A percentile compares a stretch with the other conserved stretches of the same genome.
Conservation (phyloP, 1,284 basidiomycete species). For the Ganoderma sp. region DNA sequence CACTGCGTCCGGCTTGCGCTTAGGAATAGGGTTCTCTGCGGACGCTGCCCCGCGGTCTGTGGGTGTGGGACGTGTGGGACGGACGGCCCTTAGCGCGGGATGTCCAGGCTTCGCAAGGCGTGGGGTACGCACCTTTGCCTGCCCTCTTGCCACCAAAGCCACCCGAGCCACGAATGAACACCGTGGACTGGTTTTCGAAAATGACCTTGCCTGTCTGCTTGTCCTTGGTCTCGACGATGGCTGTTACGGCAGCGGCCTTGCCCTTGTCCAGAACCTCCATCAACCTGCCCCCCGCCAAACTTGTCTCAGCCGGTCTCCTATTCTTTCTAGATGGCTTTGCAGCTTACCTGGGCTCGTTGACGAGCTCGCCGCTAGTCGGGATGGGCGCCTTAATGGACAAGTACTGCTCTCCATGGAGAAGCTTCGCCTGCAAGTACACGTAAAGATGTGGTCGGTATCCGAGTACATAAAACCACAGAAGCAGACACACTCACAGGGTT, state of each 20-base stretch:
- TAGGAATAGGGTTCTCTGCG: slow-evolving; percentile 84
- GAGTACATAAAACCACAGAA: neutral
- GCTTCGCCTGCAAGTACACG: slow-evolving; percentile 67
- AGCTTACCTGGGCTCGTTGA: slow-evolving; percentile 75
- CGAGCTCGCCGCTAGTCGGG: slow-evolving; percentile 85
- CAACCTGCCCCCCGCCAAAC: slow-evolving; percentile 48
- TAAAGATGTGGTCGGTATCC: slow-evolving; percentile 1
- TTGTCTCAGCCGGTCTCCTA: neutral
- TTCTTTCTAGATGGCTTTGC: no score
- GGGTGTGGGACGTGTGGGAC: slow-evolving; percentile 6
- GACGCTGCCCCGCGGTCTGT: slow-evolving; percentile 91
- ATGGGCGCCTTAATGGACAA: slow-evolving; percentile 88
- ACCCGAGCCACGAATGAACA: slow-evolving; percentile 93
- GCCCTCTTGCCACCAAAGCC: slow-evolving; percentile 93
- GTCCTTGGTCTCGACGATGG: slow-evolving; percentile 80
- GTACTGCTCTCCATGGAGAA: slow-evolving; percentile 99
- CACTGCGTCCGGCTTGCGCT: slow-evolving; percentile 83
- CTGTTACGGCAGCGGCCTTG: slow-evolving; percentile 90
- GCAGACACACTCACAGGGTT: slow-evolving; percentile 69
- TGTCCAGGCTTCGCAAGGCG: slow-evolving; percentile 1
- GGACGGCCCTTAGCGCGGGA: neutral
- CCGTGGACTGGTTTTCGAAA: slow-evolving; percentile 92
- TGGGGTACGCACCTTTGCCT: slow-evolving; percentile 66
- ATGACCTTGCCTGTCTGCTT: slow-evolving; percentile 80
- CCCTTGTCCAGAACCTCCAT: slow-evolving; percentile 89